Base-by-base conservation (phyloP, 345 rosid genomes). In the Crucihimalaya himalaica region DNA sequence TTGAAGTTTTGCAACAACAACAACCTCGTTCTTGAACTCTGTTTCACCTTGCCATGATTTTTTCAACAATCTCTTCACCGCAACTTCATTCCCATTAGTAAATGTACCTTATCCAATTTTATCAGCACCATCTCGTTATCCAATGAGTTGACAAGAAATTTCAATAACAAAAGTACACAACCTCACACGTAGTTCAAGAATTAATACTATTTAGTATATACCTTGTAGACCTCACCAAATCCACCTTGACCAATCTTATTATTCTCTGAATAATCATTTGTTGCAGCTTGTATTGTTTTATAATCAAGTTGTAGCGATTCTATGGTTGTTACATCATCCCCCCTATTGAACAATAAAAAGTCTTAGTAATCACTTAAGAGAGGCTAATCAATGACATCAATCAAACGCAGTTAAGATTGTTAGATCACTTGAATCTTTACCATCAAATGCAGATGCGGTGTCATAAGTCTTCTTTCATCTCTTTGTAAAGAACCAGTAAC, bases 221-320 rank as follows among this genome's bases (percentile, higher is more conserved):
- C 25, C 25, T 23, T 23, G 25, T 23, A 23, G 25, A 23, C 25
- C 25, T 23, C 25, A 23, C 93, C 87, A 55, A 88, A 88, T 34
- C 91, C 96, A 27, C 93, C 93, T 75, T 63, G 71, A 27, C 91
- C 25, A 23, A 23, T 23, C 25, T 23, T 23, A 23, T 23, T 23
- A 23, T 2, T 23, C 3, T 23, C 25, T 2, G 25, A 23, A 23
- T 23, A 23, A 23, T 2, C 25, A 23, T 23, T 23, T 23, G 25
- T 23, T 23, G 25, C 25, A 23, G 25, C 25, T 23, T 23, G 25
- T 2, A 23, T 23, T 23, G 25, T 23, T 23, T 23, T 23, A 23
- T 23, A 23, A 23, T 23, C 25, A 23, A 23, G 25, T 23, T 23
- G 87, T 65, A 85, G 66, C 1, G 86, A 79, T 14, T 85, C 87